Conservation (phyloP, 257 asterid genomes). For the Coffea canephora region DNA sequence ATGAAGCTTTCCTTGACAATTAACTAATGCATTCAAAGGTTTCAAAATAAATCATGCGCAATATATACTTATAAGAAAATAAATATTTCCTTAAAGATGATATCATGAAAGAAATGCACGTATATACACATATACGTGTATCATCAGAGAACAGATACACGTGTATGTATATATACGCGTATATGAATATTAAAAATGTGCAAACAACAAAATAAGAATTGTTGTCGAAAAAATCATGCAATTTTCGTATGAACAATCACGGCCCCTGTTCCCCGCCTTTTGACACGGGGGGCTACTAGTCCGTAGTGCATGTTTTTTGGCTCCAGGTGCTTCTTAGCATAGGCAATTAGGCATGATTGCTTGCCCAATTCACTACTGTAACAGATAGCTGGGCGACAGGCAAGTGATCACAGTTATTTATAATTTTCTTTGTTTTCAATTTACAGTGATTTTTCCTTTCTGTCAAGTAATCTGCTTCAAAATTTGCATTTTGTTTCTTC, state of each 20-base stretch:
- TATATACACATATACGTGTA: too few species aligned
- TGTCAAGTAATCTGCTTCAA: too few species aligned
- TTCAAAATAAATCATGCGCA: background rate
- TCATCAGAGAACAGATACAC: too few species aligned
- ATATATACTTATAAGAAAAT: background rate
- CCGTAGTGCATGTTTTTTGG: background rate
- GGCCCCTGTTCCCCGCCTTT: background rate
- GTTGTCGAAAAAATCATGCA: background rate
- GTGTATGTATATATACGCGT: too few species aligned
- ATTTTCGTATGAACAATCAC: background rate
- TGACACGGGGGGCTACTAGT: background rate
- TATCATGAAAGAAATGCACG: background rate
- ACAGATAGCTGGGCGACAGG: background rate
- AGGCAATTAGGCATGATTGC: background rate
- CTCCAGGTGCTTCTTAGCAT: background rate
- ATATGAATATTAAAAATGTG: background rate
- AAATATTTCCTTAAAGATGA: background rate
- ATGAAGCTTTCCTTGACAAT: too few species aligned
- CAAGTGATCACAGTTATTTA: too few species aligned
- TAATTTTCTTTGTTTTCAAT: background rate
- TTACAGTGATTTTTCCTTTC: too few species aligned
- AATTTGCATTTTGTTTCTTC: too few species aligned
- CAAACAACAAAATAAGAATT: background rate
- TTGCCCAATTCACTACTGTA: conserved; percentile 4
- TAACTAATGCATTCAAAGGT: too few species aligned